Conservation (phyloP, 2,329 filamentous ascomycete species). For the Thielaviopsis populi region DNA sequence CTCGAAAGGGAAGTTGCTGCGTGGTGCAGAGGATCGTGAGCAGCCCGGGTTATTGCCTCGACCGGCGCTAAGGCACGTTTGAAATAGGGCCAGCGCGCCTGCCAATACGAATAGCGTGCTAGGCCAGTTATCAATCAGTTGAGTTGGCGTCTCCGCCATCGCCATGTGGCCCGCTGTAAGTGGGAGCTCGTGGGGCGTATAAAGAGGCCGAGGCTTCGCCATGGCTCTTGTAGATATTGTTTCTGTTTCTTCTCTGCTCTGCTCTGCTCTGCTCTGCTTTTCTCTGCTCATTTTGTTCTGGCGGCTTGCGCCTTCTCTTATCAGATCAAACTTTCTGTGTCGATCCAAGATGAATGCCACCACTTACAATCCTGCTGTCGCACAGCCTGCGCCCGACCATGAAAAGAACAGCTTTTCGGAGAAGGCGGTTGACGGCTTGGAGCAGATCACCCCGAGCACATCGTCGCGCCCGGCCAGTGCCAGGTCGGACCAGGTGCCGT, state of each 20-base stretch:
- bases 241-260: neutral
- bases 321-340: neutral
- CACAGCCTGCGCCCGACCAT: neutral
- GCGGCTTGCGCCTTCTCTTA: neutral
- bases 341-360: neutral
- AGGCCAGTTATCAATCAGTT: neutral
- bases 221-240: neutral
- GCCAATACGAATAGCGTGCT: neutral
- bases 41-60: slow-evolving; percentile 1
- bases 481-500: slow-evolving; percentile 18
- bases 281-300: neutral
- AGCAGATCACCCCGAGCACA: neutral
- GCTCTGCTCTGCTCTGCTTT: too few relatives aligned
- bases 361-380: neutral
- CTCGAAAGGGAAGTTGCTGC: slow-evolving; percentile 3
- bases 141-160: neutral
- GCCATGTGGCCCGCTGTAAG: neutral
- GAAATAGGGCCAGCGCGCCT: neutral
- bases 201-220: neutral
- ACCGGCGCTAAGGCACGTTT: neutral
- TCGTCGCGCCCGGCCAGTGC: slow-evolving; percentile 5
- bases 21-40: neutral
- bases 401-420: slow-evolving; percentile 2
- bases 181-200: neutral
- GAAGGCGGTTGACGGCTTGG: neutral